Conservation (phyloP, 2,329 filamentous ascomycete species). For the Cordyceps farinosa region DNA sequence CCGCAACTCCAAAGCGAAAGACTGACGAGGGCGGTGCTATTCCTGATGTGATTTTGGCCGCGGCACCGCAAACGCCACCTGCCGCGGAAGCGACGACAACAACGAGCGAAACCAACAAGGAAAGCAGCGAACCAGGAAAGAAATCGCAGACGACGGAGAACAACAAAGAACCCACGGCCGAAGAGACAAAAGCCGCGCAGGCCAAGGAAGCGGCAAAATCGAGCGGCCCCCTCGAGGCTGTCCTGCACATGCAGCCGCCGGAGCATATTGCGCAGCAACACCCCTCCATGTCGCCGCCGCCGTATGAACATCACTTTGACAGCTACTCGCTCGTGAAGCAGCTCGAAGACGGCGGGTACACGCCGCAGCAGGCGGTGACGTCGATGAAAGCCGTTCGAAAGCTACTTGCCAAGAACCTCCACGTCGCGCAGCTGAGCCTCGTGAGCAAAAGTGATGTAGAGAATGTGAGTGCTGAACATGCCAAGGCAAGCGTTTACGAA, state of each 20-base stretch:
- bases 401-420: conserved; percentile 73
- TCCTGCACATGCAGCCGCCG: conserved; percentile 45
- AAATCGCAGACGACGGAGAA: conserved; percentile 1
- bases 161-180: conserved; percentile 16
- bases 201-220: conserved; percentile 37
- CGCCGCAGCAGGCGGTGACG: conserved; percentile 69
- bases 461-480: conserved; percentile 50
- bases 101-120: neutral
- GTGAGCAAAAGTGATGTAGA: conserved; percentile 91
- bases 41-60: conserved; percentile 9
- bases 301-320: conserved; percentile 95
- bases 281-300: conserved; percentile 68
- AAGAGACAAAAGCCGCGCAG: conserved; percentile 29
- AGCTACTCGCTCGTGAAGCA: conserved; percentile 85
- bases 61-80: neutral
- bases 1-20: neutral
- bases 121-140: neutral
- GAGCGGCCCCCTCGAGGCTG: conserved; percentile 49
- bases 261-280: conserved; percentile 44
- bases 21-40: neutral
- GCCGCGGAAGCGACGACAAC: neutral
- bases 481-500: neutral
- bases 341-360: conserved; percentile 71
- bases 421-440: conserved; percentile 72
- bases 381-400: conserved; percentile 89